phyloP scores from a whole-genome alignment of 208 protist genomes.

The Lotmaria passim region DNA sequence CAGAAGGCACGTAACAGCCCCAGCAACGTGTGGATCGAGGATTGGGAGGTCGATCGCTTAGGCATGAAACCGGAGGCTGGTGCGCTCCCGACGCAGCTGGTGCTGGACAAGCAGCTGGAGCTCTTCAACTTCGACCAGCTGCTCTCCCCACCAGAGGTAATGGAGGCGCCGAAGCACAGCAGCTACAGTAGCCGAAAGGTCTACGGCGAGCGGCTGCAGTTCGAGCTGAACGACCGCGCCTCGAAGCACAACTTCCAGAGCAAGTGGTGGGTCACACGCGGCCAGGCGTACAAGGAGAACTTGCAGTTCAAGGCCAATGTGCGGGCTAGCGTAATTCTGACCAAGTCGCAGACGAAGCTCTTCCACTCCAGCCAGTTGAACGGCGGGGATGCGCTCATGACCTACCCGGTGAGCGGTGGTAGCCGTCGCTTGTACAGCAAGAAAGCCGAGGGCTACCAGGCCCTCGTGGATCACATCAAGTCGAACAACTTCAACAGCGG shows the following conservation, averaged over 20 bases:
- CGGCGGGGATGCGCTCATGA: slow-evolving; percentile 73
- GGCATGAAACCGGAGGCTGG: slow-evolving; percentile 70
- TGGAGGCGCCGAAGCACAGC: slow-evolving; percentile 88
- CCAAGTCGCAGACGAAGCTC: slow-evolving; percentile 68
- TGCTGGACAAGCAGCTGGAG: slow-evolving; percentile 84
- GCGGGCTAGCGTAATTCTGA: slow-evolving; percentile 72
- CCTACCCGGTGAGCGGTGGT: slow-evolving; percentile 77
- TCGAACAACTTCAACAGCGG: slow-evolving; percentile 88
- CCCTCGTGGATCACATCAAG: slow-evolving; percentile 78
- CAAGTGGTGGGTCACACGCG: slow-evolving; percentile 83
- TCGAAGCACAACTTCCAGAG: slow-evolving; percentile 86
- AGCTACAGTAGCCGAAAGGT: slow-evolving; percentile 85
- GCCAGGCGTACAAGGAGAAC: slow-evolving; percentile 79
- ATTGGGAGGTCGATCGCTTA: slow-evolving; percentile 82
- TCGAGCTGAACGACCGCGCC: slow-evolving; percentile 89
- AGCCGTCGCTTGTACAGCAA: slow-evolving; percentile 79
- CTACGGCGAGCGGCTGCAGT: slow-evolving; percentile 84
- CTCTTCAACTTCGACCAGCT: slow-evolving; percentile 92
- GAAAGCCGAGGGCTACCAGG: slow-evolving; percentile 58
- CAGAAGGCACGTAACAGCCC: slow-evolving; percentile 86
- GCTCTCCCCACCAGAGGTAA: slow-evolving; percentile 76
- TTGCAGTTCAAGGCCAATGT: slow-evolving; percentile 80
- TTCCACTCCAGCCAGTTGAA: slow-evolving; percentile 84
- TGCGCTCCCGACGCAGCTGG: slow-evolving; percentile 72
- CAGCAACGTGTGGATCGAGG: slow-evolving; percentile 90